phyloP scores from a whole-genome alignment of 2,329 filamentous ascomycete genomes.

The Plectosphaerella plurivora region DNA sequence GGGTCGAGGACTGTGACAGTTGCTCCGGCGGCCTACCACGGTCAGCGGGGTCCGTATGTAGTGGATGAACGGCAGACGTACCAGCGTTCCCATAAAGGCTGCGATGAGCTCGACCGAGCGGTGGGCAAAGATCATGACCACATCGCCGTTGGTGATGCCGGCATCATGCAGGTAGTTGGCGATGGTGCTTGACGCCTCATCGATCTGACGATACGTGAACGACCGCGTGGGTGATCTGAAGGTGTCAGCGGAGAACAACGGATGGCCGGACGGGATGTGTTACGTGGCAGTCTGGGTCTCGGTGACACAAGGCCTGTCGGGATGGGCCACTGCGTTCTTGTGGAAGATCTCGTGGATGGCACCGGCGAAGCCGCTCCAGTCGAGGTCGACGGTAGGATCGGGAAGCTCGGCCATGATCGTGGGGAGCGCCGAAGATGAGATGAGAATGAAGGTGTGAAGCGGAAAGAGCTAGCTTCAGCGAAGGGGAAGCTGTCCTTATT shows the following conservation, averaged over 20 bases:
- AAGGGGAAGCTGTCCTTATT: neutral
- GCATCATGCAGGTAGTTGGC: constrained; percentile 73
- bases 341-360: constrained; percentile 68
- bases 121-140: constrained; percentile 90
- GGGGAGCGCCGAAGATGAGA: neutral
- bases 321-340: constrained; percentile 61
- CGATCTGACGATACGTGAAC: constrained; percentile 84
- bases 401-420: constrained; percentile 32
- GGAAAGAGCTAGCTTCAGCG: constrained; percentile 3
- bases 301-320: constrained; percentile 49
- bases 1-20: constrained; percentile 71
- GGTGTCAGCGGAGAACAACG: neutral
- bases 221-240: constrained; percentile 43
- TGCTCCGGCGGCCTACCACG: constrained; percentile 39
- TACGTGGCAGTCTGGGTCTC: constrained; percentile 38
- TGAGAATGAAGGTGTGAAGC: neutral
- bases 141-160: constrained; percentile 74
- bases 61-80: neutral
- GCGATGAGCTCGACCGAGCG: constrained; percentile 63
- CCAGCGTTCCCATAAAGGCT: constrained; percentile 1
- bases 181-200: constrained; percentile 76
- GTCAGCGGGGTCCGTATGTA: too few species aligned
- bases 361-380: constrained; percentile 62
- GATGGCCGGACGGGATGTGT: neutral
- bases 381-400: constrained; percentile 62